Evolutionary conservation across 192 early-diverging fungal species (phyloP), one percentile per base, ranked within the genome.

Genomic region (Backusella westeae): DNA sequence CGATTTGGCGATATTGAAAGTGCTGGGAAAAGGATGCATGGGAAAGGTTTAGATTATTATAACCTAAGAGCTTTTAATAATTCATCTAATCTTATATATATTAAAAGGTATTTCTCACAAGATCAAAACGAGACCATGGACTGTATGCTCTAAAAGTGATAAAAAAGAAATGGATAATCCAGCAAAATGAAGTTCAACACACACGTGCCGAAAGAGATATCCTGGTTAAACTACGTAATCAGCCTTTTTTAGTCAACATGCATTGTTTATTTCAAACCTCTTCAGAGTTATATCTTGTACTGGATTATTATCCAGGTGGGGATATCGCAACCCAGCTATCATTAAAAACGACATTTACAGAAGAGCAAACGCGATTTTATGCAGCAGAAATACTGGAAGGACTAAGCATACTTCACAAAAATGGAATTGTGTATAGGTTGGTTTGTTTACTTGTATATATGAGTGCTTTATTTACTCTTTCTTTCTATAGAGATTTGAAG

Each of bases 141-240:
- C 86, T 95, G 21, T 93, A 92, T 74, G 94, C 94, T 34, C 87
- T 95, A 86, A 95, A 95, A 77, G 89, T 93, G 12, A 89, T 95
- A 15, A 80, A 87, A 53, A 95, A 95, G 76, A 87, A 90, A 74
- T 86, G 91, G 75, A 89, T 95, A 56, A 87, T 95, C 29, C 87
- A 91, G 72, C 89, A 92, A 69, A 87, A 92, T 69, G 92, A 95
- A 80, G 84, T 95, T n/a, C 84, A 83, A 39, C 94, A 95, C 76
- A 94, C 94, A 21, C 80, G 91, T 6, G 88, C 90, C 0, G 94
- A 95, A 78, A 87, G 92, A 67, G 90, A 93, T 77, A 91, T 94
- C 49, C 81, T 93, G 8, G 83, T 86, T 8, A 44, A 49, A 4
- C 21, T 81, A 6, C 44, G 44, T 21, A 76, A 69, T 2, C 80